Evolutionary conservation across 441 rosid genomes (phyloP).

Genomic region (Populus hybrid): DNA sequence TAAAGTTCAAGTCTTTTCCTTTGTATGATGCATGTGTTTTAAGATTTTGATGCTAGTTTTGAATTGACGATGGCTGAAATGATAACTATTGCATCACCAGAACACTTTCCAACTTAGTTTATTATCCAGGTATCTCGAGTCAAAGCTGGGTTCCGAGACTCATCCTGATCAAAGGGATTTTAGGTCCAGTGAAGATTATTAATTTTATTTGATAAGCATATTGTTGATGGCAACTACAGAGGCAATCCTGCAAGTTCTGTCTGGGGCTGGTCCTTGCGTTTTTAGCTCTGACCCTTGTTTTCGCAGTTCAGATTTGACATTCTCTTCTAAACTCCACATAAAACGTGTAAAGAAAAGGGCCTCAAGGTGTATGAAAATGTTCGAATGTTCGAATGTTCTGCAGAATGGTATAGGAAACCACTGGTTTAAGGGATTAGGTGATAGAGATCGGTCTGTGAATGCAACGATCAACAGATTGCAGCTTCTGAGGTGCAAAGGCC

Average conservation of each 20-base stretch:
- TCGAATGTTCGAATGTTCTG: constrained; percentile 29
- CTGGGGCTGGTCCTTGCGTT: constrained; percentile 36
- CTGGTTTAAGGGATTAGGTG: constrained; percentile 17
- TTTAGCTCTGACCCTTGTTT: constrained; percentile 29
- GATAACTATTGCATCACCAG: neutral
- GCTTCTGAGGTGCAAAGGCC: constrained; percentile 49
- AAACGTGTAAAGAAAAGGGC: constrained; percentile 32
- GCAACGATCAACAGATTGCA: constrained; percentile 24
- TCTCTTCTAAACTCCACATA: constrained; percentile 22
- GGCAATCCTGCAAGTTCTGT: constrained; percentile 47
- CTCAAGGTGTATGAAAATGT: constrained; percentile 14
- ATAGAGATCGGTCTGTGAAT: constrained; percentile 14
- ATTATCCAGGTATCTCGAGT: constrained; percentile 4
- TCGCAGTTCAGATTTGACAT: constrained; percentile 23
- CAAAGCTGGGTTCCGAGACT: constrained; percentile 8
- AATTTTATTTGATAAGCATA: constrained; percentile 16
- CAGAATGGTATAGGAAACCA: constrained; percentile 18
- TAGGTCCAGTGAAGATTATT: neutral
- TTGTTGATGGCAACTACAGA: constrained; percentile 44
- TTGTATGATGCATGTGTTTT: neutral
- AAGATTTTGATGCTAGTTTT: neutral
- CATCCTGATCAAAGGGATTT: neutral
- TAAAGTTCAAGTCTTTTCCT: neutral
- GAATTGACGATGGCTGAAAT: neutral
- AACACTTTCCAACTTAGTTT: constrained; percentile 1